Evolutionary conservation across 768 basidiomycete genomes (phyloP).

Genomic region (Pluteus cervinus): DNA sequence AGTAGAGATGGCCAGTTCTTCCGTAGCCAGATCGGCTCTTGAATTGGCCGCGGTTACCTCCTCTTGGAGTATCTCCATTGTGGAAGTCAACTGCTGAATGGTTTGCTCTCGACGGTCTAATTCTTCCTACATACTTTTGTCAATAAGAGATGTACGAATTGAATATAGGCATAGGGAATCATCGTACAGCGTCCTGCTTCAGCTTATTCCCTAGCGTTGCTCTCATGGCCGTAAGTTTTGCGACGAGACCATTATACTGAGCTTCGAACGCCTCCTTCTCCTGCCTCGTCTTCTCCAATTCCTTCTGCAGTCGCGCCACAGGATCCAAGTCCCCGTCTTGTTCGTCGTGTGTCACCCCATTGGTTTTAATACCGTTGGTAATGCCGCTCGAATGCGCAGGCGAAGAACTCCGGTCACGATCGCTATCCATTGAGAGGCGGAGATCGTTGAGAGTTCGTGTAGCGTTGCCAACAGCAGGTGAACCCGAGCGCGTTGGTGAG

Average conservation of each 20-base stretch:
- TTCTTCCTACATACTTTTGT: slow-evolving; percentile 72
- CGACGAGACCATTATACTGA: slow-evolving; percentile 82
- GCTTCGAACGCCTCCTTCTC: slow-evolving; percentile 86
- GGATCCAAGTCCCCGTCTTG: slow-evolving; percentile 42
- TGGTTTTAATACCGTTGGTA: slow-evolving; percentile 25
- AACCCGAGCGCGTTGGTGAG: too few relatives aligned
- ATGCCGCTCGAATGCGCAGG: slow-evolving; percentile 25
- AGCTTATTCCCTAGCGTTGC: slow-evolving; percentile 91
- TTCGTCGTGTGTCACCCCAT: slow-evolving; percentile 23
- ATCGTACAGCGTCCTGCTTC: slow-evolving; percentile 91
- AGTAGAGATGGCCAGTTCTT: slow-evolving; percentile 61
- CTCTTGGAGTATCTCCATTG: slow-evolving; percentile 72
- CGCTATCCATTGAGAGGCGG: slow-evolving; percentile 43
- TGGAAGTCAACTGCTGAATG: slow-evolving; percentile 70
- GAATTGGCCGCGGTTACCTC: slow-evolving; percentile 75
- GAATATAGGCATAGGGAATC: slow-evolving; percentile 7
- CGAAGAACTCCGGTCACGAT: slow-evolving; percentile 25
- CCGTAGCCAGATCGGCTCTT: slow-evolving; percentile 65
- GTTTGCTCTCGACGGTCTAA: slow-evolving; percentile 88
- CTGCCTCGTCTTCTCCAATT: slow-evolving; percentile 67
- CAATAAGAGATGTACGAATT: neutral
- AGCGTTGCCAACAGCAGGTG: too few relatives aligned
- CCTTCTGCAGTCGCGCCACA: slow-evolving; percentile 56
- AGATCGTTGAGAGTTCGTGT: slow-evolving; percentile 19
- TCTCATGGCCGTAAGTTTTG: slow-evolving; percentile 90